Evolutionary conservation across 495 filamentous ascomycete genomes (phyloP), one percentile per base, ranked within the genome.

Genomic region (Barbatosphaeria neglecta): DNA sequence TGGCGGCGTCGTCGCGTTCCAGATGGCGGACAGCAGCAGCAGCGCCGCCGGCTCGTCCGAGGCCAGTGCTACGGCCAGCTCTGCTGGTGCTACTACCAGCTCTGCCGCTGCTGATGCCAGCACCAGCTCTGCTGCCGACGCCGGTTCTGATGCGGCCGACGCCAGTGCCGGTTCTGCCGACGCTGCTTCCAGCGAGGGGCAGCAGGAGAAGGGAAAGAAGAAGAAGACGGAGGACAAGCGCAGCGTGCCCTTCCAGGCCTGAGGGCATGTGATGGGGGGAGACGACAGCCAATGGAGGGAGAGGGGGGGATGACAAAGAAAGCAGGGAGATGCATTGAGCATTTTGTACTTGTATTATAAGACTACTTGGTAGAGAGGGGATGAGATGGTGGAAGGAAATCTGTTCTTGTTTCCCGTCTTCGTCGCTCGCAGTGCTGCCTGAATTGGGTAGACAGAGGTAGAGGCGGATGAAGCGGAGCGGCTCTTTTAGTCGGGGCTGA

Each of bases 1-100:
- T 47, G 64, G 64, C 44, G 62, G 62, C 11, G 64, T 65, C 31
- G 48, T 67, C 35, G 60, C 62, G 18, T 50, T 67, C 25, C 64
- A 67, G 50, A 65, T 65, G 50, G 57, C 52, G 33, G 47, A 17
- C 18, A 24, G 18, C 15, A 33, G 16, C 15, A 38, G 13, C 16
- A 35, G 33, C 19, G 35, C 33, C 10, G 45, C 41, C 7, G 48
- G 41, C 5, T 25, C 18, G 38, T 41, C 43, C 20, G 45, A 22
- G 19, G 40, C 19, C 18, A 3, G 19, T n/a, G n/a, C n/a, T n/a
- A n/a, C n/a, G n/a, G n/a, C n/a, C n/a, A n/a, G n/a, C n/a, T n/a
- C n/a, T n/a, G n/a, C n/a, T n/a, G n/a, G n/a, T n/a, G n/a, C n/a
- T n/a, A n/a, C n/a, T n/a, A n/a, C n/a, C n/a, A n/a, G n/a, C n/a